Base-by-base conservation (phyloP, 2,329 filamentous ascomycete species). In the Ophiostoma ulmi region DNA sequence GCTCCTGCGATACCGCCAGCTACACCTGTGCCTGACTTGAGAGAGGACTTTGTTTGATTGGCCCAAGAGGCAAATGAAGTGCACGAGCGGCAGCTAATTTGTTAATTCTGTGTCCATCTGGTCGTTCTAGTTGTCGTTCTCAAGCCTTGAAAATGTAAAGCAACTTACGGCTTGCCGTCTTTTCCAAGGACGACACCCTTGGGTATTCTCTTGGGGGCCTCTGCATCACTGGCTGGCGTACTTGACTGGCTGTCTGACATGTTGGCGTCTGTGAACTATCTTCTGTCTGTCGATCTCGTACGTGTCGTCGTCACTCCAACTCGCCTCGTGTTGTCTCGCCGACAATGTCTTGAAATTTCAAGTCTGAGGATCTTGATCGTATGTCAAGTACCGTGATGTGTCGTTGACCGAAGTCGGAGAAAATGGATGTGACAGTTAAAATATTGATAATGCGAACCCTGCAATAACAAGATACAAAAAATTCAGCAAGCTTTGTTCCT, bases 131-230 rank as follows among this genome's bases (percentile, higher is more conserved):
- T 92, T 92, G 81, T 95, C 91, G 73, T 90, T 90, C 67, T 89
- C 92, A 52, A 94, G 81, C 39, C 31, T 31, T 44, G 38, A 11
- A 13, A 14, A 44, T 17, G 3, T 4, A 17, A 13, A 44, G 14
- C 41, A 3, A 44, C 70, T 13, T 36, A 94, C 92, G 92, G 92
- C 80, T 95, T 95, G 71, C 92, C 92, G 81, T 95, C 91, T 73
- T 90, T 90, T 65, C 90, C 92, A 48, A 94, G 81, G 52, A 94
- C 86, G 2, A 94, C 84, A 73, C 91, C 91, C 76, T 90, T 91
- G 20, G 90, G 87, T 39, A 91, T 80, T 76, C 84, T 86, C 77
- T 86, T 86, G 36, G 84, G 80, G 67, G 78, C 75, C 72, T 79
- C 72, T 75, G 72, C 63, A 75, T 72, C 22, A 73, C 71, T 48